Conservation (phyloP, 106 monocot genomes). For the Hemerocallis citrina region DNA sequence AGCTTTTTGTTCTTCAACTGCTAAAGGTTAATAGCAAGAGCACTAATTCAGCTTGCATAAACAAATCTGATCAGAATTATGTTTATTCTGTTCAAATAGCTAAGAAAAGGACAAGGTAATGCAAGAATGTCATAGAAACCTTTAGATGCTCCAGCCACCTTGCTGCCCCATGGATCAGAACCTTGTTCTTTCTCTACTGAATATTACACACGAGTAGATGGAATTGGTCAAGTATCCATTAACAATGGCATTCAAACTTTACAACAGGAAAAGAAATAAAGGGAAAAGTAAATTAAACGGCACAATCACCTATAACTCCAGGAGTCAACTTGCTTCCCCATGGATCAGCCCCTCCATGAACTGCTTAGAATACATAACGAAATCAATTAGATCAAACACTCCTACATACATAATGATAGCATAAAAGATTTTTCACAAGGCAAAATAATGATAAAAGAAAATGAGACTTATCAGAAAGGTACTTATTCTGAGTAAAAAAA, state of each 20-base stretch:
- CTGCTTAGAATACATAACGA: background rate
- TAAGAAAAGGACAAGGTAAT: background rate
- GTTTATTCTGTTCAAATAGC: background rate
- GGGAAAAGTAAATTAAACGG: background rate
- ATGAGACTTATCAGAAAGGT: no score
- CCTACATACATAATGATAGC: no score
- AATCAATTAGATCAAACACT: background rate
- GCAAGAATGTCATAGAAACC: no score
- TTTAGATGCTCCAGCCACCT: background rate
- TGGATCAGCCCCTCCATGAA: background rate
- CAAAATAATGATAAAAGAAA: no score
- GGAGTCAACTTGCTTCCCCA: background rate
- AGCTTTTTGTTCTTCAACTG: no score
- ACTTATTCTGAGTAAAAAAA: no score
- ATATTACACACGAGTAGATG: background rate
- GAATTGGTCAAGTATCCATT: background rate
- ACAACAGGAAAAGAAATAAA: background rate
- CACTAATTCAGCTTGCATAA: background rate
- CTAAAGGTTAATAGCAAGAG: no score
- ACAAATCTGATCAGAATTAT: background rate
- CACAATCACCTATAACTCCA: background rate
- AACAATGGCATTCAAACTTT: background rate
- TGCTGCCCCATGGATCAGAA: conserved; percentile 6
- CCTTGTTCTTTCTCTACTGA: conserved; percentile 3
- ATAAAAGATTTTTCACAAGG: no score